phyloP scores from a whole-genome alignment of 2,329 filamentous ascomycete genomes.

The Sphaerulina populicola region DNA sequence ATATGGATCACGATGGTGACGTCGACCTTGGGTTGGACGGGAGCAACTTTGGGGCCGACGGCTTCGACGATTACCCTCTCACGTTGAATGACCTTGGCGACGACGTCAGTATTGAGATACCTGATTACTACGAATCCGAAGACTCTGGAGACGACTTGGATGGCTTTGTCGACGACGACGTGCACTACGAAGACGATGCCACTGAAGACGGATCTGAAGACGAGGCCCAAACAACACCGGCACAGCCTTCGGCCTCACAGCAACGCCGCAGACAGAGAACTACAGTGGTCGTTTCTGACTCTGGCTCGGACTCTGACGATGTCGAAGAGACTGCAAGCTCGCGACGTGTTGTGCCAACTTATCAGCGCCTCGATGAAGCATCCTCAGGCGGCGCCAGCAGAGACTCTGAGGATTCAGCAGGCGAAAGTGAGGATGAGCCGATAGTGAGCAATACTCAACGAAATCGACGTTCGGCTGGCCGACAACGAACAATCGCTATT shows the following conservation, averaged over 20 bases:
- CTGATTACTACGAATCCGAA: background rate
- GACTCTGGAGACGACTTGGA: conserved; percentile 11
- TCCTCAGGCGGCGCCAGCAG: conserved; percentile 12
- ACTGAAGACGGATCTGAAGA: conserved; percentile 13
- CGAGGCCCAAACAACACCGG: conserved; percentile 17
- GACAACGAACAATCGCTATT: conserved; percentile 6
- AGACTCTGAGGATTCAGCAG: conserved; percentile 14
- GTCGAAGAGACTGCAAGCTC: conserved; percentile 2
- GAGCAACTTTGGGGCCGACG: conserved; percentile 4
- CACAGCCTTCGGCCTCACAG: conserved; percentile 8
- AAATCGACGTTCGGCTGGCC: conserved; percentile 4
- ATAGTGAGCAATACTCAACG: conserved; percentile 5
- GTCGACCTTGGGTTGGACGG: conserved; percentile 16
- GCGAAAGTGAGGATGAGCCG: conserved; percentile 16
- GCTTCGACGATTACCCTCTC: conserved; percentile 1
- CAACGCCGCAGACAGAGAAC: conserved; percentile 1
- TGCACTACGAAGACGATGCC: conserved; percentile 8
- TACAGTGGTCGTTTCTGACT: conserved; percentile 17
- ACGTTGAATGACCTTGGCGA: background rate
- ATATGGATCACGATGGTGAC: conserved; percentile 30
- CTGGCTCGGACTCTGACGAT: conserved; percentile 18
- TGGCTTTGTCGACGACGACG: conserved; percentile 17
- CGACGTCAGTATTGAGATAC: background rate
- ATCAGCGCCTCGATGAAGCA: background rate
- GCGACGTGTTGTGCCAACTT: conserved; percentile 1